phyloP scores from a whole-genome alignment of 176 grass and related monocot genomes.

The Alloteropsis semialata region DNA sequence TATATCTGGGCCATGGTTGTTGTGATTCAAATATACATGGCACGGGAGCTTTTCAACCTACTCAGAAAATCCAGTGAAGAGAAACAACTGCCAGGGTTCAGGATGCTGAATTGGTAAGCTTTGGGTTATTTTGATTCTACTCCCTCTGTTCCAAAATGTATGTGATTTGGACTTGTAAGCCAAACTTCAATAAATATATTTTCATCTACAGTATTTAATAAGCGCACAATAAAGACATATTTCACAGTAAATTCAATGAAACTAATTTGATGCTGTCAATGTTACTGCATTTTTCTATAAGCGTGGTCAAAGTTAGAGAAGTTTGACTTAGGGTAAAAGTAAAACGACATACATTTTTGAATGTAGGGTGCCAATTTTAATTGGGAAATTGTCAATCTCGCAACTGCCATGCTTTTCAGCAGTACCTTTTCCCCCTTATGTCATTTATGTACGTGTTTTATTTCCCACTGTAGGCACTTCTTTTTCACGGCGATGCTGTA shows the following conservation, averaged over 20 bases:
- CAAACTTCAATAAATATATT: too few species aligned
- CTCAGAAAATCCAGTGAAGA: conserved; percentile 89
- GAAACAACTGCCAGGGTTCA: conserved; percentile 86
- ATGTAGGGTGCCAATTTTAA: too few species aligned
- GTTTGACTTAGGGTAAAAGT: too few species aligned
- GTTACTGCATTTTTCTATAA: too few species aligned
- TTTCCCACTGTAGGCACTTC: conserved; percentile 78
- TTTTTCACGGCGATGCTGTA: conserved; percentile 98
- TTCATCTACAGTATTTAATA: too few species aligned
- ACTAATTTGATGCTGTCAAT: too few species aligned
- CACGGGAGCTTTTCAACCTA: conserved; percentile 90
- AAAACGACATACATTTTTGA: too few species aligned
- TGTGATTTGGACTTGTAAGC: too few species aligned
- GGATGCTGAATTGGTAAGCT: conserved; percentile 89
- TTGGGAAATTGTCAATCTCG: neutral
- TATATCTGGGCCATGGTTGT: conserved; percentile 99
- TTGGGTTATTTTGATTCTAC: neutral
- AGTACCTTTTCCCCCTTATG: neutral
- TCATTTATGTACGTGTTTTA: neutral
- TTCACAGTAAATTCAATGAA: too few species aligned
- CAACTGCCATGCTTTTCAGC: neutral
- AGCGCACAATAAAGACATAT: too few species aligned
- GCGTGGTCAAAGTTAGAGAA: too few species aligned
- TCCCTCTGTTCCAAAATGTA: too few species aligned
- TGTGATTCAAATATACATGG: conserved; percentile 98